Conservation (phyloP, 1,284 basidiomycete species). For the Amylostereum chailletii region DNA sequence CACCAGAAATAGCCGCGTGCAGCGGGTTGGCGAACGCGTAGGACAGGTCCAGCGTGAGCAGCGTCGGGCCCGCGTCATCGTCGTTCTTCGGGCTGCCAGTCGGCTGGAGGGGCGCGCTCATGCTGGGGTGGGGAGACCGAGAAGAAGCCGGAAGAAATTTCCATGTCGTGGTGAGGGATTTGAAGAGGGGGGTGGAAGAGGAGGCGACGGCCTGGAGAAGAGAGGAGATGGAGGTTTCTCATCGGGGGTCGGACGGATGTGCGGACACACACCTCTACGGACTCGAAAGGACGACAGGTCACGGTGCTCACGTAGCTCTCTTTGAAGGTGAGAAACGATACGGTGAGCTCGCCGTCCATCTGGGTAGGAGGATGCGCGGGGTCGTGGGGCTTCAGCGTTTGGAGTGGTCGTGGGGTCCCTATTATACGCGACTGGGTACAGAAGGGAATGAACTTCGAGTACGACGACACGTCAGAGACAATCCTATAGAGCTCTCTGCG, state of each 20-base stretch:
- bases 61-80: slow-evolving; percentile 40
- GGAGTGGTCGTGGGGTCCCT: slow-evolving; percentile 13
- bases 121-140: slow-evolving; percentile 32
- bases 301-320: slow-evolving; percentile 89
- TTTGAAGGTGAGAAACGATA: slow-evolving; percentile 82
- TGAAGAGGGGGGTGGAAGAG: slow-evolving; percentile 81
- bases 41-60: slow-evolving; percentile 73
- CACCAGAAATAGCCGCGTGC: slow-evolving; percentile 72
- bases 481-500: slow-evolving; percentile 76
- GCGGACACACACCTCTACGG: slow-evolving; percentile 59
- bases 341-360: slow-evolving; percentile 81
- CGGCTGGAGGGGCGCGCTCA: slow-evolving; percentile 6
- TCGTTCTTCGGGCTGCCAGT: slow-evolving; percentile 4
- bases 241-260: slow-evolving; percentile 1
- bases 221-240: neutral
- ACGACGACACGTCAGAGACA: slow-evolving; percentile 84
- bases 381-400: slow-evolving; percentile 15
- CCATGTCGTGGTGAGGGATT: slow-evolving; percentile 79
- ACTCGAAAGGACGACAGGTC: slow-evolving; percentile 66
- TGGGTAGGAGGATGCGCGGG: slow-evolving; percentile 6
- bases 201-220: slow-evolving; percentile 60
- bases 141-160: slow-evolving; percentile 53
- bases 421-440: slow-evolving; percentile 75
- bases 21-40: slow-evolving; percentile 87
- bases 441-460: slow-evolving; percentile 85